Base-by-base conservation (phyloP, 164 flowering plant genomes). In the Berberis vulgaris region DNA sequence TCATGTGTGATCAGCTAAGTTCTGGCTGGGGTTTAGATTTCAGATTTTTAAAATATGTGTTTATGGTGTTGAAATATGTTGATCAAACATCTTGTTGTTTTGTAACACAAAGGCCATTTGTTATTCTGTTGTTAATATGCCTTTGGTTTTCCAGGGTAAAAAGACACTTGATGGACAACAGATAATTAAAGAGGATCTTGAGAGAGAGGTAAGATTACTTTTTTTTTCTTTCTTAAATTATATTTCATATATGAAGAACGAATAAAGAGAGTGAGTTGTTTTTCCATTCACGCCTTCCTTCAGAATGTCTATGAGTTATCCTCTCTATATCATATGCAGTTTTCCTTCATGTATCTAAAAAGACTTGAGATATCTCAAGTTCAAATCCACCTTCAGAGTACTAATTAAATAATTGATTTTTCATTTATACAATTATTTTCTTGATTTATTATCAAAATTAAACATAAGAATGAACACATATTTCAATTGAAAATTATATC, bases 171-270 rank as follows among this genome's bases (percentile, higher is more conserved):
- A 59, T 63, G 82, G 76, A 59, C 81, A 72, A 60, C 77, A 78
- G 56, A 82, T 71, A 69, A 26, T 26, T 26, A 84, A 55, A 65
- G 81, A 82, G 55, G 85, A 77, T 59, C 87, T 89, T 62, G 89
- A 89, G 73, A 71, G 73, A 69, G 96, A 89, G 93, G 96, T 85
- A 80, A 63, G 67, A 43, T n/a, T 1, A 1, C n/a, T 8, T 53
- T 49, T 42, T 59, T 9, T 5, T 59, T 49, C 2, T 5, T 1
- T 52, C n/a, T 4, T 50, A 7, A 42, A 7, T 49, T 8, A 43
- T 6, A 60, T 45, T 60, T 45, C n/a, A 47, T 10, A 42, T 42
- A 11, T 2, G 3, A 6, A 10, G 26, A 11, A 11, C 4, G n/a
- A 57, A 7, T 7, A 7, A 52, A 8, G 3, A 52, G 13, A 47